Conservation (phyloP, 1,139 yeast species). For the Martiniozyma asiatica region DNA sequence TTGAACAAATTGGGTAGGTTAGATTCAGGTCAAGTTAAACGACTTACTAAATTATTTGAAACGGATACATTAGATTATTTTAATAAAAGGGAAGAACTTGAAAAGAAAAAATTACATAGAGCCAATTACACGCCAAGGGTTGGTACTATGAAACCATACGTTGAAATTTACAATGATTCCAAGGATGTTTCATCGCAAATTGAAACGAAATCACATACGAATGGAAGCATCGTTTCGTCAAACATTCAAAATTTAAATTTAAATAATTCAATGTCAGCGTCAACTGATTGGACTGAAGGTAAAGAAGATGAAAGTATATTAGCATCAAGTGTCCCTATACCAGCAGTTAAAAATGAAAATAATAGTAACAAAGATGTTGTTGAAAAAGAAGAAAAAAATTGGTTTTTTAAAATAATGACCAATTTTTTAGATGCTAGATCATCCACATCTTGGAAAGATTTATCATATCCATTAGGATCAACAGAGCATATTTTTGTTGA, state of each 20-base stretch:
- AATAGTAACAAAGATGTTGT: too few relatives aligned
- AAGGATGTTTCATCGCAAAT: conserved; percentile 58
- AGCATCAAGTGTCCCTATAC: conserved; percentile 1
- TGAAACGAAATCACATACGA: conserved; percentile 8
- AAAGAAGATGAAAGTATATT: background rate
- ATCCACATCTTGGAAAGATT: conserved; percentile 89
- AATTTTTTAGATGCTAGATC: conserved; percentile 98
- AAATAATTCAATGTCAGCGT: too few relatives aligned
- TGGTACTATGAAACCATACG: conserved; percentile 73
- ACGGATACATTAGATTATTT: conserved; percentile 73
- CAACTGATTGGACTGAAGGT: too few relatives aligned
- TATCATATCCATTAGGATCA: conserved; percentile 68
- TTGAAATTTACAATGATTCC: conserved; percentile 81
- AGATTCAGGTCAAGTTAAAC: conserved; percentile 38
- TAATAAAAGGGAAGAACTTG: conserved; percentile 64
- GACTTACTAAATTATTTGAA: conserved; percentile 49
- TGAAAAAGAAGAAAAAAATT: conserved; percentile 48
- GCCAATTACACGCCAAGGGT: conserved; percentile 69
- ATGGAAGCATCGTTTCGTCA: too few relatives aligned
- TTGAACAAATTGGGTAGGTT: conserved; percentile 5
- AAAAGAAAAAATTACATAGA: conserved; percentile 44
- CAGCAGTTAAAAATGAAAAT: background rate
- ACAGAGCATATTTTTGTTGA: conserved; percentile 91
- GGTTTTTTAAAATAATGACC: conserved; percentile 72
- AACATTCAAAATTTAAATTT: too few relatives aligned